A percentile compares a stretch with the other conserved stretches of the same genome.
Evolutionary conservation across 2,329 filamentous ascomycete genomes (phyloP).

Genomic region (Balansia obtecta): DNA sequence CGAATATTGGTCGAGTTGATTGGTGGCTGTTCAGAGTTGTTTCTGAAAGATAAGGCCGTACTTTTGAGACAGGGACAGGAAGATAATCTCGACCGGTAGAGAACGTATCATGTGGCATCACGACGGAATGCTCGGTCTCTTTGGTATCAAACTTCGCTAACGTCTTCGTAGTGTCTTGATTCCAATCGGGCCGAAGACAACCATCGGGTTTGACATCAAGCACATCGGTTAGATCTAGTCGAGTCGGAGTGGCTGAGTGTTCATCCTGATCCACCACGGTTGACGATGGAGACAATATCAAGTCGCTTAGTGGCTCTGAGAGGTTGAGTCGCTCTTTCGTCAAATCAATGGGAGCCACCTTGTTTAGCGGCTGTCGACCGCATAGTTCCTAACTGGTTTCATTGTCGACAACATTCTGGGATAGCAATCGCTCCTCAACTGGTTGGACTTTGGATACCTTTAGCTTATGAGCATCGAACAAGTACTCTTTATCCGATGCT

Average conservation of each 20-base stretch:
- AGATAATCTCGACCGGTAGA: neutral
- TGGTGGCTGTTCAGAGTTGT: neutral
- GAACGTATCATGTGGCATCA: no score
- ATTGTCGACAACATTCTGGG: conserved; percentile 3
- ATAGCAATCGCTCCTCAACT: conserved; percentile 9
- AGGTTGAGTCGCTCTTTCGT: neutral
- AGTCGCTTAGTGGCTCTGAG: neutral
- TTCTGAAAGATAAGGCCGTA: conserved; percentile 10
- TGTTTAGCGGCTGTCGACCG: conserved; percentile 7
- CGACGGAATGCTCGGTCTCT: neutral
- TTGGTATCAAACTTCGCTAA: neutral
- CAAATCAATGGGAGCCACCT: conserved; percentile 10
- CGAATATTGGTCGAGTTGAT: neutral
- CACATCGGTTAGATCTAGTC: neutral
- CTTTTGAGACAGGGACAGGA: conserved; percentile 11
- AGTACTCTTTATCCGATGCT: neutral
- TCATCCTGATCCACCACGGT: conserved; percentile 3
- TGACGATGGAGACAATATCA: conserved; percentile 5
- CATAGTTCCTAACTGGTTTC: conserved; percentile 2
- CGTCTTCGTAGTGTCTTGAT: neutral
- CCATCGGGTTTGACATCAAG: neutral
- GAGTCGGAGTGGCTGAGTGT: neutral
- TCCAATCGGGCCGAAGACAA: neutral
- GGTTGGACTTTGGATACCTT: conserved; percentile 18
- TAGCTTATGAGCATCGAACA: conserved; percentile 12